Conservation (phyloP, 495 filamentous ascomycete species). For the Penicillium paradoxum region DNA sequence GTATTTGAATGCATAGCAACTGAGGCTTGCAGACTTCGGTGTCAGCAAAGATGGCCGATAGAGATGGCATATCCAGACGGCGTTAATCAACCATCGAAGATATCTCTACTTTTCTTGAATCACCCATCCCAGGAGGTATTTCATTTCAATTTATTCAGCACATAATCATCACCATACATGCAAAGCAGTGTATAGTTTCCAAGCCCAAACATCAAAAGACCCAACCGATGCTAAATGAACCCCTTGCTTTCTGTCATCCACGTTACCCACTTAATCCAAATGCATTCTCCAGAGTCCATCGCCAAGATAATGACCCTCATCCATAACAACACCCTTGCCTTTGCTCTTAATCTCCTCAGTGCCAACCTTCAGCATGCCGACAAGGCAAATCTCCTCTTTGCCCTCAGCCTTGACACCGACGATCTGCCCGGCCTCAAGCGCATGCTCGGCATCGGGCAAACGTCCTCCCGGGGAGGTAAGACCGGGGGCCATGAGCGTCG, state of each 20-base stretch:
- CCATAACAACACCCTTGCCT: constrained; percentile 87
- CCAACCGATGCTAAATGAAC: not conserved
- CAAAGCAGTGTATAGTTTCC: not conserved
- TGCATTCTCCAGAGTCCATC: constrained; percentile 87
- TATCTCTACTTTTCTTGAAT: no score
- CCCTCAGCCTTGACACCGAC: constrained; percentile 90
- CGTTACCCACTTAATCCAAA: constrained; percentile 52
- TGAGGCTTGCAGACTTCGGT: no score
- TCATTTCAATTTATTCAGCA: constrained; percentile 8
- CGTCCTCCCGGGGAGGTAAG: constrained; percentile 76
- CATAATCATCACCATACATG: constrained; percentile 1
- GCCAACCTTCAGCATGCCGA: constrained; percentile 79
- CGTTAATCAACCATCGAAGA: no score
- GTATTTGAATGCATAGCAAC: no score
- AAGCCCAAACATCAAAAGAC: not conserved
- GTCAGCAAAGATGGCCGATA: no score
- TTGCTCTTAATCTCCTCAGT: constrained; percentile 90
- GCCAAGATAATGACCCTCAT: constrained; percentile 87
- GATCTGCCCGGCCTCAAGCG: constrained; percentile 67
- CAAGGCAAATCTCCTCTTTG: constrained; percentile 84
- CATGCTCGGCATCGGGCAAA: constrained; percentile 56
- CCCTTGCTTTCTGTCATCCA: not conserved
- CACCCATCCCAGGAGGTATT: not conserved
- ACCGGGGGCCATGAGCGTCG: constrained; percentile 92
- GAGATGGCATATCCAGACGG: no score